phyloP scores from a whole-genome alignment of 2,329 filamentous ascomycete genomes.

The Diaporthe velutina region DNA sequence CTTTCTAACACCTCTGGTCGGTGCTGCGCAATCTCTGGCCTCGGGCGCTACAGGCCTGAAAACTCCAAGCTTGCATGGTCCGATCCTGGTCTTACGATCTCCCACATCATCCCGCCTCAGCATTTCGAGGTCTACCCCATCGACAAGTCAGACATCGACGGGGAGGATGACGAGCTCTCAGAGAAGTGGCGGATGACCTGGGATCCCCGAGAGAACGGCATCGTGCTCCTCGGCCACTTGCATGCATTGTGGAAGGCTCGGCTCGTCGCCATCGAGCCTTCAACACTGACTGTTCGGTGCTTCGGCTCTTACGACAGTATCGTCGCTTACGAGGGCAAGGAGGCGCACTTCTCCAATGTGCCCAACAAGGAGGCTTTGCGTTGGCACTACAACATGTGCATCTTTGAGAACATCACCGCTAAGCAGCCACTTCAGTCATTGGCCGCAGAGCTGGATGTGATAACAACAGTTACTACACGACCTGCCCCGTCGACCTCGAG shows the following conservation, averaged over 20 bases:
- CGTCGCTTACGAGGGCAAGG: constrained; percentile 25
- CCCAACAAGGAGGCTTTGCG: constrained; percentile 25
- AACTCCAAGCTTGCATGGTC: background rate
- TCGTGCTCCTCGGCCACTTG: background rate
- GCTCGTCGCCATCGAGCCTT: constrained; percentile 18
- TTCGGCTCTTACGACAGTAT: constrained; percentile 42
- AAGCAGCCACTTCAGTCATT: background rate
- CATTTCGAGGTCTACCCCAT: background rate
- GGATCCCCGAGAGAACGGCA: background rate
- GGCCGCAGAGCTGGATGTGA: background rate
- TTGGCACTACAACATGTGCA: background rate
- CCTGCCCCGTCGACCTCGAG: background rate
- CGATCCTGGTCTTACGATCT: background rate
- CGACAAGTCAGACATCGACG: background rate
- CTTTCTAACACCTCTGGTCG: background rate
- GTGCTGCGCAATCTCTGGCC: constrained; percentile 14
- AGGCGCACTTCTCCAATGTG: constrained; percentile 40
- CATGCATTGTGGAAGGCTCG: constrained; percentile 16
- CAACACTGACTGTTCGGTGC: background rate
- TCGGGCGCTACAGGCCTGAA: background rate
- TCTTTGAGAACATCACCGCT: constrained; percentile 1
- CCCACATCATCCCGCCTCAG: background rate
- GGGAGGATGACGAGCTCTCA: background rate
- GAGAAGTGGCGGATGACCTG: constrained; percentile 19
- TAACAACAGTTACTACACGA: background rate